Evolutionary conservation across 75 land plant genomes (phyloP).

Genomic region (Adiantum capillusveneris): DNA sequence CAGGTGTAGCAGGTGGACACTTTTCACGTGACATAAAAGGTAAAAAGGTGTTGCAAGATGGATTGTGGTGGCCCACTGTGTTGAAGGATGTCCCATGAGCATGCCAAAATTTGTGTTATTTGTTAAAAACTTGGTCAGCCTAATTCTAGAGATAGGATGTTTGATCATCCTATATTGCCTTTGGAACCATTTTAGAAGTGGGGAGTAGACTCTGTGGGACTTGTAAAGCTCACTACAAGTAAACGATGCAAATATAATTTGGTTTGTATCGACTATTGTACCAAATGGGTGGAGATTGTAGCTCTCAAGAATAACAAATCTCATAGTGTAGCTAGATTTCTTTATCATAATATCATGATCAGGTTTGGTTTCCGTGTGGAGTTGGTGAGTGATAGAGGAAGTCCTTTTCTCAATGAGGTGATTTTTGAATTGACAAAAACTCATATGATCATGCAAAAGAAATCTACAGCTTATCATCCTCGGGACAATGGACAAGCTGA

Average conservation of each 20-base stretch:
- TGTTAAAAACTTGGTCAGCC: constrained; percentile 3
- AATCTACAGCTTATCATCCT: constrained; percentile 2
- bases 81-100: constrained; percentile 2
- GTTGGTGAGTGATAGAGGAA: neutral
- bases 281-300: constrained; percentile 6
- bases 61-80: constrained; percentile 12
- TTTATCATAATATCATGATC: constrained; percentile 1
- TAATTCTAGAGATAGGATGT: neutral
- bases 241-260: neutral
- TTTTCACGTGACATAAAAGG: neutral
- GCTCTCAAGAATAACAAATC: neutral
- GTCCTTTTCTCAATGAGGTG: neutral
- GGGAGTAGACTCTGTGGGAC: constrained; percentile 15
- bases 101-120: neutral
- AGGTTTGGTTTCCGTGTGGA: neutral
- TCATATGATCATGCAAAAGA: neutral
- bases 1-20: constrained; percentile 8
- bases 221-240: neutral
- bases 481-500: neutral
- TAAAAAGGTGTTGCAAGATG: constrained; percentile 3
- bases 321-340: neutral
- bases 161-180: neutral
- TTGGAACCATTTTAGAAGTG: constrained; percentile 7
- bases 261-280: constrained; percentile 6
- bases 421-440: neutral